Percentiles rank a stretch among this genome's conserved stretches.
Evolutionary conservation across 2,329 filamentous ascomycete genomes (phyloP).

Genomic region (Pseudocercospora cruenta): DNA sequence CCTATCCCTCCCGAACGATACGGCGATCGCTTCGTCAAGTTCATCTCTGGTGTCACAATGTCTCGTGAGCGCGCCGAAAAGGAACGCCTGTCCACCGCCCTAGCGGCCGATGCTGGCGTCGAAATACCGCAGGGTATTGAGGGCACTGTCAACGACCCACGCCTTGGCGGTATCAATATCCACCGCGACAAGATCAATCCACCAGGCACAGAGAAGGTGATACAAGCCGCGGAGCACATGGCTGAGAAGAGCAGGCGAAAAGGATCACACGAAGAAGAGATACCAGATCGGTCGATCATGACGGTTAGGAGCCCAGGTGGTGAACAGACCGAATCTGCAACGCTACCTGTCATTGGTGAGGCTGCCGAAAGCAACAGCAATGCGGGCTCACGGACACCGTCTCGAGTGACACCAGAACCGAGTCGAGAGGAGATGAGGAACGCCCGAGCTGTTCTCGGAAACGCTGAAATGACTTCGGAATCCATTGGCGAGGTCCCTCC

Average conservation of each 20-base stretch:
- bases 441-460: slow-evolving; percentile 27
- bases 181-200: slow-evolving; percentile 34
- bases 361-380: slow-evolving; percentile 75
- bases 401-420: slow-evolving; percentile 28
- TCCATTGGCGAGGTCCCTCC: slow-evolving; percentile 36
- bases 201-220: slow-evolving; percentile 56
- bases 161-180: slow-evolving; percentile 44
- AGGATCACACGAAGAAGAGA: slow-evolving; percentile 55
- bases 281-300: slow-evolving; percentile 65
- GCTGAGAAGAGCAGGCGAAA: slow-evolving; percentile 60
- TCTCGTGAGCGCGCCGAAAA: slow-evolving; percentile 78
- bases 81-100: slow-evolving; percentile 41
- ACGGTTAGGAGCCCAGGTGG: slow-evolving; percentile 61
- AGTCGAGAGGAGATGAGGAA: slow-evolving; percentile 29
- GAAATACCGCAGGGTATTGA: slow-evolving; percentile 30
- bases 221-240: slow-evolving; percentile 64
- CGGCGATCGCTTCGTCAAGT: slow-evolving; percentile 89
- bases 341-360: slow-evolving; percentile 86
- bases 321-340: slow-evolving; percentile 60
- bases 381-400: slow-evolving; percentile 28
- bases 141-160: slow-evolving; percentile 41
- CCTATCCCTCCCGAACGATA: slow-evolving; percentile 89
- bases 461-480: slow-evolving; percentile 33
- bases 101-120: slow-evolving; percentile 26
- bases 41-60: slow-evolving; percentile 89